phyloP scores from a whole-genome alignment of 192 early-diverging fungal species.

The Coemansia asiatica region DNA sequence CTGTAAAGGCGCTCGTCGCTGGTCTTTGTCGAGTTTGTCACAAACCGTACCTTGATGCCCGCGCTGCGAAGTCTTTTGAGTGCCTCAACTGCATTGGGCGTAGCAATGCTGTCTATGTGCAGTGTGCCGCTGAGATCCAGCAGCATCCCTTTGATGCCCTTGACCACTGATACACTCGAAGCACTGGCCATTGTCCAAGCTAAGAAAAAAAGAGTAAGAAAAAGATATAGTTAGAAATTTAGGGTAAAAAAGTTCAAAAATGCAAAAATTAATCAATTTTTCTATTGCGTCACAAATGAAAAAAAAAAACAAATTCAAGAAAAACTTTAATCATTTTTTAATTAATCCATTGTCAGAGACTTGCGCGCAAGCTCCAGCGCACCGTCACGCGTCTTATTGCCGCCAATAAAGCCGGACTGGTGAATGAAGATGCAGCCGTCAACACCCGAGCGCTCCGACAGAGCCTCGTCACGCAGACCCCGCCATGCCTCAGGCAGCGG shows the following conservation, averaged over 20 bases:
- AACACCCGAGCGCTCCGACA: slow-evolving; percentile 74
- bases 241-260: neutral
- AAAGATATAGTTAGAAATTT: too few relatives aligned
- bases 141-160: slow-evolving; percentile 58
- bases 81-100: slow-evolving; percentile 65
- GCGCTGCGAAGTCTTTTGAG: slow-evolving; percentile 61
- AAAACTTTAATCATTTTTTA: too few relatives aligned
- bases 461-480: slow-evolving; percentile 79
- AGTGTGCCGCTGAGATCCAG: slow-evolving; percentile 81
- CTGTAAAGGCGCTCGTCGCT: slow-evolving; percentile 57
- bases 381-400: slow-evolving; percentile 76
- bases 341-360: slow-evolving; percentile 46
- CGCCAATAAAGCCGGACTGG: slow-evolving; percentile 83
- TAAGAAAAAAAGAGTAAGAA: neutral
- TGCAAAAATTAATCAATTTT: neutral
- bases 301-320: neutral
- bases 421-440: slow-evolving; percentile 87
- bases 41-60: slow-evolving; percentile 65
- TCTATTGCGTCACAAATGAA: neutral
- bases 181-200: neutral
- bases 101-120: slow-evolving; percentile 68
- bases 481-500: slow-evolving; percentile 76
- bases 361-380: slow-evolving; percentile 61
- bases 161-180: neutral
- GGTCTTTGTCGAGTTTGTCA: slow-evolving; percentile 89